Conservation (phyloP, 1,284 basidiomycete genomes). For the Athelia sp. region DNA sequence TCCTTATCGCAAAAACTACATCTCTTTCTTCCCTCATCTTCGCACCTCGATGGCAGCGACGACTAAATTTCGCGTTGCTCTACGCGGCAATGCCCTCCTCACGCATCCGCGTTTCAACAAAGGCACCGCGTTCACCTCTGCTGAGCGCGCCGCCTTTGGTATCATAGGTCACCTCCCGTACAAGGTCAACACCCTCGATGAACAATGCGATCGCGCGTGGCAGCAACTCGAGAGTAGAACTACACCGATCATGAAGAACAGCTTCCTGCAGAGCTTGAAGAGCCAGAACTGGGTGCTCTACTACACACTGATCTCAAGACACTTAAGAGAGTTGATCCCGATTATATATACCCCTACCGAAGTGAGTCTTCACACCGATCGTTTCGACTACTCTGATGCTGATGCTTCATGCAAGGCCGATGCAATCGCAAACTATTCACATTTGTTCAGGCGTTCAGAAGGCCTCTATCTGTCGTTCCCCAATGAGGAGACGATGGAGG, state of each 20-base stretch:
- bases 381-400: not conserved
- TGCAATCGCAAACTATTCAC: conserved; percentile 77
- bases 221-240: conserved; percentile 51
- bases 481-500: conserved; percentile 67
- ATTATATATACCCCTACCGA: conserved; percentile 74
- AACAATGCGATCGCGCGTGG: conserved; percentile 70
- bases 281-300: conserved; percentile 76
- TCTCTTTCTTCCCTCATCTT: not conserved
- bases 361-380: conserved; percentile 23
- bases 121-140: conserved; percentile 65
- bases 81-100: conserved; percentile 59
- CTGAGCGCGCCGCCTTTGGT: conserved; percentile 67
- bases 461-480: conserved; percentile 65
- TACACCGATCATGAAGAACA: conserved; percentile 58
- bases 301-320: conserved; percentile 54
- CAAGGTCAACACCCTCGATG: conserved; percentile 69
- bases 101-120: conserved; percentile 66
- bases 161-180: conserved; percentile 76
- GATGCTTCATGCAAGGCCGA: conserved; percentile 47
- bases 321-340: conserved; percentile 71
- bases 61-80: conserved; percentile 38
- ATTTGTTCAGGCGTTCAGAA: conserved; percentile 73
- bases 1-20: not conserved
- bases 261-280: conserved; percentile 68
- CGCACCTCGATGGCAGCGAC: conserved; percentile 5